Conservation (phyloP, 2,329 filamentous ascomycete genomes). For the Calonectria pseudoturangicola region DNA sequence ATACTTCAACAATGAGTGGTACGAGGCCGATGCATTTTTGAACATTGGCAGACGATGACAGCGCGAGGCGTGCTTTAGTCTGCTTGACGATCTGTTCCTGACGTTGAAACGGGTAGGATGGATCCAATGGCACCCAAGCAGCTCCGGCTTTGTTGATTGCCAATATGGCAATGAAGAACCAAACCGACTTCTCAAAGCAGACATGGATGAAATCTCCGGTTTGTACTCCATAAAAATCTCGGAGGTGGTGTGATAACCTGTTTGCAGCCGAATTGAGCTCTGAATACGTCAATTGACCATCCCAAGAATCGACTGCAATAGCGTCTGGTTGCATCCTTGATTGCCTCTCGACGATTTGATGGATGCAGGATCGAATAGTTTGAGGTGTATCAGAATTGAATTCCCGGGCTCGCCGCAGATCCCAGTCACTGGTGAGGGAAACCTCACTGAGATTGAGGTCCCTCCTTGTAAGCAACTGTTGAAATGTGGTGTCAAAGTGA, state of each 20-base stretch:
- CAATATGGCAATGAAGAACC: constrained; percentile 54
- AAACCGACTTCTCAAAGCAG: constrained; percentile 43
- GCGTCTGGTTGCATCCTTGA: constrained; percentile 37
- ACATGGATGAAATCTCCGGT: constrained; percentile 31
- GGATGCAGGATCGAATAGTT: constrained; percentile 34
- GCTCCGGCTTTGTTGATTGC: constrained; percentile 59
- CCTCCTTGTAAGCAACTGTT: not conserved
- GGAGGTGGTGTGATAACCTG: constrained; percentile 30
- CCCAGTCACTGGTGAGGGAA: constrained; percentile 12
- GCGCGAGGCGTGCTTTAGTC: constrained; percentile 12
- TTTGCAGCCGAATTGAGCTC: constrained; percentile 36
- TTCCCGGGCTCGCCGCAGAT: not conserved
- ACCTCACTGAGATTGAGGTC: not conserved
- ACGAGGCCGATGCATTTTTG: not conserved
- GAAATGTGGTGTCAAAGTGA: constrained; percentile 8
- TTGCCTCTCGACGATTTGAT: constrained; percentile 43
- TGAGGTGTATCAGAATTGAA: constrained; percentile 9
- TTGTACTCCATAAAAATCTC: constrained; percentile 30
- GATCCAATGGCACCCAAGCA: constrained; percentile 58
- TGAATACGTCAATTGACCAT: constrained; percentile 50
- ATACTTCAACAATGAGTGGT: not conserved
- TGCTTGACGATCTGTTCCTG: constrained; percentile 24
- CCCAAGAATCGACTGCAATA: constrained; percentile 48
- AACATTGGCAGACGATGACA: constrained; percentile 1
- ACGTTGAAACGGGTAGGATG: constrained; percentile 59